A percentile compares a stretch with the other conserved stretches of the same genome.
phyloP scores from a whole-genome alignment of 805 yeast species.

The Teunomyces pallodes region DNA sequence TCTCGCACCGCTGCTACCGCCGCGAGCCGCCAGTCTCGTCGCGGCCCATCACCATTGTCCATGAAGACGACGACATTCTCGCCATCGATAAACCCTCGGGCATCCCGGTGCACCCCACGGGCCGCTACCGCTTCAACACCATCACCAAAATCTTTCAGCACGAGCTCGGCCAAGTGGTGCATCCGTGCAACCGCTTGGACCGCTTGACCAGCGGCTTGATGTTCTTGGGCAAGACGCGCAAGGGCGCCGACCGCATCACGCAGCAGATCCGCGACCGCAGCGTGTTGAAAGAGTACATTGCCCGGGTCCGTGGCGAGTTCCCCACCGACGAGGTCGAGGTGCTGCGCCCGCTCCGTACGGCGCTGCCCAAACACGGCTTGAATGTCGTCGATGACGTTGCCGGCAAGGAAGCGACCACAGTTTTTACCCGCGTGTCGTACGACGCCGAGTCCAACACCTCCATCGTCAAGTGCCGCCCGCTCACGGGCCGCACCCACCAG shows the following conservation, averaged over 20 bases:
- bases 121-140: conserved; percentile 72
- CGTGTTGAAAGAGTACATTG: conserved; percentile 80
- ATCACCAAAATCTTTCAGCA: conserved; percentile 74
- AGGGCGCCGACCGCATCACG: conserved; percentile 74
- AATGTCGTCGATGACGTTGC: conserved; percentile 47
- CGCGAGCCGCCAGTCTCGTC: conserved; percentile 86
- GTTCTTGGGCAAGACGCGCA: conserved; percentile 82
- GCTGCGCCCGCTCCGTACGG: conserved; percentile 65
- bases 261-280: conserved; percentile 69
- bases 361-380: conserved; percentile 71
- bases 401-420: conserved; percentile 75
- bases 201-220: conserved; percentile 89
- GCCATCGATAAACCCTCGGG: conserved; percentile 95
- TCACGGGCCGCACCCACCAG: conserved; percentile 94
- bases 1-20: conserved; percentile 75
- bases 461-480: conserved; percentile 79
- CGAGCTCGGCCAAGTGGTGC: conserved; percentile 65
- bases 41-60: conserved; percentile 59
- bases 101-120: conserved; percentile 94
- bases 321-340: conserved; percentile 55
- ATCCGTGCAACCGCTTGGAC: conserved; percentile 83
- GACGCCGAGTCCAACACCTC: conserved; percentile 56
- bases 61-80: conserved; percentile 70
- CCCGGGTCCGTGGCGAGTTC: conserved; percentile 84
- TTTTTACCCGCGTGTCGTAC: conserved; percentile 63